Percentiles rank a stretch among this genome's conserved stretches.
Conservation (phyloP, 2,329 filamentous ascomycete species). For the Pseudogymnoascus sp. region DNA sequence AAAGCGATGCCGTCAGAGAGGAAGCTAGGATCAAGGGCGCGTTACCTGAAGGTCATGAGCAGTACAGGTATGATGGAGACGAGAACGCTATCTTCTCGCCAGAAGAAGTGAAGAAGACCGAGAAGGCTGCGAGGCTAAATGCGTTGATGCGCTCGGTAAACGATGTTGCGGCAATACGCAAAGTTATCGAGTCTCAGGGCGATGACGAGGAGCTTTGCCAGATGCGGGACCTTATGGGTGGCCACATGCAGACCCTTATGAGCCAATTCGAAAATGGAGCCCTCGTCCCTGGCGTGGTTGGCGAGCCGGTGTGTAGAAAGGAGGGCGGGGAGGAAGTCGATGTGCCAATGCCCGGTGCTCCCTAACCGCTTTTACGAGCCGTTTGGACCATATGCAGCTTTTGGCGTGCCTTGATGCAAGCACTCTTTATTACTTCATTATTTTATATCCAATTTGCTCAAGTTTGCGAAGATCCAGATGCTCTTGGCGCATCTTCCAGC, state of each 20-base stretch:
- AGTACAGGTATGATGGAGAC: constrained; percentile 26
- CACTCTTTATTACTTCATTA: background rate
- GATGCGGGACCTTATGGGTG: background rate
- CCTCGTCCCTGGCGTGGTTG: background rate
- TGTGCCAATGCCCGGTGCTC: background rate
- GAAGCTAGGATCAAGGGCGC: constrained; percentile 26
- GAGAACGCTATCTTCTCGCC: constrained; percentile 15
- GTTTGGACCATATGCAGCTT: no score
- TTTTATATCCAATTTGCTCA: background rate
- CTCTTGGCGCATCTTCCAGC: background rate
- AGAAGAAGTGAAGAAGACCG: background rate
- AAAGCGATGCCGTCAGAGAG: constrained; percentile 19
- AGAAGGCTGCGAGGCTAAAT: background rate
- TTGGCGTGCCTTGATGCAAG: background rate
- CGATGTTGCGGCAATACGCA: background rate
- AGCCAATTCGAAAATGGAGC: background rate
- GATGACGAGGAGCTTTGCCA: background rate
- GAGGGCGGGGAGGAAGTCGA: background rate
- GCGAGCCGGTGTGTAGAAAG: background rate
- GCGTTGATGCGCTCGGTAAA: background rate
- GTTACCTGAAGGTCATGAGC: constrained; percentile 27
- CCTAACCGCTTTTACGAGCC: no score
- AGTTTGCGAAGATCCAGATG: background rate
- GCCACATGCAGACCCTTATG: background rate
- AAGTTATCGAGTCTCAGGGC: background rate